Base-by-base conservation (phyloP, 2,329 filamentous ascomycete genomes). In the Xylariaceae sp. region DNA sequence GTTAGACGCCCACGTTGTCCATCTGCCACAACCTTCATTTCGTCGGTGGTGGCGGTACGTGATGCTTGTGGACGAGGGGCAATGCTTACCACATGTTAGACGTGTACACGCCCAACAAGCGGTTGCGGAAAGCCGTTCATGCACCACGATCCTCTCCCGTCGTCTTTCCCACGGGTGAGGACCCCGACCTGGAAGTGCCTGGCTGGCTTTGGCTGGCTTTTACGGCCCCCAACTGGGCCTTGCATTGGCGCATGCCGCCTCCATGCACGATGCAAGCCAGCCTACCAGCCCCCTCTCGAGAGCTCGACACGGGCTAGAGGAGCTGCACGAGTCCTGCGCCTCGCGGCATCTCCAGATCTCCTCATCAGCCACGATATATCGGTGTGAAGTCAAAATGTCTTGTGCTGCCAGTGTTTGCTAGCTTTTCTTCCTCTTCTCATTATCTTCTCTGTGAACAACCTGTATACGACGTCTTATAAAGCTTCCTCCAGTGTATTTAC, bases 331-430 rank as follows among this genome's bases (percentile, higher is more conserved):
- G 45, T 45, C 54, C 54, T 56, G 44, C 54, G 54, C 54, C 51
- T 54, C 54, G 51, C 54, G 54, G 54, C 45, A 33, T 51, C 51
- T 56, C 54, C 54, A 51, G 19, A 18, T 39, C 48, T 33, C 50
- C 53, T 48, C 19, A 40, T 50, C 38, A 38, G 47, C 45, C 22
- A 28, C 22, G 22, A 28, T 28, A 28, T 28, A 4, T 28, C 22
- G 22, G 22, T 5, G 22, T 7, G 22, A 28, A 28, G 22, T 28
- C 22, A 28, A 5, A 28, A 28, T 28, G 22, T 28, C 22, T 28
- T 28, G 22, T 7, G 22, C 7, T 28, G 22, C 22, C 22, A 4
- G 22, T 28, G 22, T 28, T 28, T 28, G 4, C 22, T 28, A 28
- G 22, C 22, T 28, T 28, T 28, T 7, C 22, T 28, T 28, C 7